Percentiles rank a stretch among this genome's conserved stretches.
Conservation (phyloP, 176 grass and related monocot species). For the Poa pratensis region DNA sequence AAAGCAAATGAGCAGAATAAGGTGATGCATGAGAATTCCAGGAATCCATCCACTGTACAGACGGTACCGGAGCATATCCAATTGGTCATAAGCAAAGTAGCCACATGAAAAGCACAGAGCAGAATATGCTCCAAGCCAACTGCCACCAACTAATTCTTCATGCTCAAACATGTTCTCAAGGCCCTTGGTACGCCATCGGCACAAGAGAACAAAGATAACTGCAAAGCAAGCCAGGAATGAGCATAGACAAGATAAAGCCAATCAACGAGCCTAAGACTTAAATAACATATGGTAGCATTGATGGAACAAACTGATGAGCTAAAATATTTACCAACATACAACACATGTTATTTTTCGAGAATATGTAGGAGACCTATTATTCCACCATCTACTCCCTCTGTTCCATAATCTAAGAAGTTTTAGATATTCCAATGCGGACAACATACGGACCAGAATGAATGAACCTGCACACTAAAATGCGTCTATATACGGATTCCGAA, state of each 20-base stretch:
- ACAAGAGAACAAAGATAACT: slow-evolving; percentile 82
- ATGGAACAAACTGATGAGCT: neutral
- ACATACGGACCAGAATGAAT: no score
- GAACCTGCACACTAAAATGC: no score
- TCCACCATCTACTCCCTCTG: neutral
- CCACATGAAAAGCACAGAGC: slow-evolving; percentile 90
- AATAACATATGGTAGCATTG: neutral
- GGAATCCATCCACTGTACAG: slow-evolving; percentile 81
- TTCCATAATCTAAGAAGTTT: no score
- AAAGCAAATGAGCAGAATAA: slow-evolving; percentile 98
- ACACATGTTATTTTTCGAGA: neutral
- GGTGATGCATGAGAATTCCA: slow-evolving; percentile 88
- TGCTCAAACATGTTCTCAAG: slow-evolving; percentile 72
- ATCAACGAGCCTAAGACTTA: slow-evolving; percentile 16
- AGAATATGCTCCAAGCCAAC: slow-evolving; percentile 79
- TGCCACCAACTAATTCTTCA: slow-evolving; percentile 71
- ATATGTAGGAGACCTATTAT: neutral
- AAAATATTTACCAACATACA: neutral
- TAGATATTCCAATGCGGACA: no score
- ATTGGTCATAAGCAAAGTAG: slow-evolving; percentile 98
- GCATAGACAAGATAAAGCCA: slow-evolving; percentile 9
- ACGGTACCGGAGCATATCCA: slow-evolving; percentile 84
- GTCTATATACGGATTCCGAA: no score
- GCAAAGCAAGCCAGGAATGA: slow-evolving; percentile 45
- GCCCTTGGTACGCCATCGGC: slow-evolving; percentile 61